Percentiles rank a stretch among this genome's conserved stretches.
These are phyloP conservation scores for peach (Prunus persica) DNA, from an alignment of 306 rosid genomes.

Conservation along the genomic window Prunus_persica_NCBIv2 NC_034009.1:14744001-14744500, in stretches of 20 bases:
- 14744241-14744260: constrained; percentile 61
- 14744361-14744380: constrained; percentile 76
- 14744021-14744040: constrained; percentile 64
- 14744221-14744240: constrained; percentile 60
- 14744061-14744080: constrained; percentile 92
- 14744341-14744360: constrained; percentile 86
- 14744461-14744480: constrained; percentile 13
- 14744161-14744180: constrained; percentile 57
- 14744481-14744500: not conserved
- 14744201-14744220: constrained; percentile 80
- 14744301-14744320: constrained; percentile 56
- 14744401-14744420: constrained; percentile 36
- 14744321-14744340: constrained; percentile 94
- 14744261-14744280: constrained; percentile 68
- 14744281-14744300: constrained; percentile 54
- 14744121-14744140: constrained; percentile 91
- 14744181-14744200: constrained; percentile 52
- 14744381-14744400: constrained; percentile 76
- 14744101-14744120: constrained; percentile 94
- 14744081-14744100: constrained; percentile 99
- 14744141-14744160: constrained; percentile 62
- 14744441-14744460: constrained; percentile 8
- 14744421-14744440: constrained; percentile 14
- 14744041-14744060: constrained; percentile 68
- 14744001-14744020: constrained; percentile 90